phyloP scores from a whole-genome alignment of 1,284 basidiomycete genomes.

The Schizophyllum commune region DNA sequence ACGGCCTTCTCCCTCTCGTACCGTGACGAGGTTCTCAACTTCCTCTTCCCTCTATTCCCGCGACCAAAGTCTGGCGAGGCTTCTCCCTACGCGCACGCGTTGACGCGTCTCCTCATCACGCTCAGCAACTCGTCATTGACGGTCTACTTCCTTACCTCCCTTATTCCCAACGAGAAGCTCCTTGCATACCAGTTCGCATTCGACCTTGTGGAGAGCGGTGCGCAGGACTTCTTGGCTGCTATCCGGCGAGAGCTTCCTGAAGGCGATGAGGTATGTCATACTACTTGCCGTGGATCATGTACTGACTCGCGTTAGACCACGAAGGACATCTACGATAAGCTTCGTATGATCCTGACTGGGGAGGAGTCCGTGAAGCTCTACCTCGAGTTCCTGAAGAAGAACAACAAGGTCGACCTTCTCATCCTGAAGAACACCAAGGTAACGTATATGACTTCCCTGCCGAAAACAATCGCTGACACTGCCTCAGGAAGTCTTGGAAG shows the following conservation, averaged over 20 bases:
- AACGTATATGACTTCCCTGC: conserved; percentile 5
- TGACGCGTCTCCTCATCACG: conserved; percentile 86
- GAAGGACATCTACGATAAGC: conserved; percentile 57
- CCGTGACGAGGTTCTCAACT: conserved; percentile 78
- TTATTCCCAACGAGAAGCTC: conserved; percentile 65
- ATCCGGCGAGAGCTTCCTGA: conserved; percentile 59
- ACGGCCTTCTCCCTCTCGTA: conserved; percentile 76
- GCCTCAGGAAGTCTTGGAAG: conserved; percentile 80
- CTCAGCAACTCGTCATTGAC: conserved; percentile 74
- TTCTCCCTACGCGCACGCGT: conserved; percentile 64
- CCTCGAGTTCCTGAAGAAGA: conserved; percentile 88
- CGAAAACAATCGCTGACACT: neutral
- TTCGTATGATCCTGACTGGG: conserved; percentile 79
- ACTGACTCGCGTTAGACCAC: conserved; percentile 35
- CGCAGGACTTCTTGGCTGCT: conserved; percentile 83
- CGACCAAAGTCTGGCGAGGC: conserved; percentile 58
- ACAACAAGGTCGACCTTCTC: conserved; percentile 86
- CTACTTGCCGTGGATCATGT: conserved; percentile 2
- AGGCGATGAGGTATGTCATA: conserved; percentile 47
- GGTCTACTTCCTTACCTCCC: conserved; percentile 59
- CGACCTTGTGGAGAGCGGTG: conserved; percentile 87
- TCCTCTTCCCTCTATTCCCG: conserved; percentile 80
- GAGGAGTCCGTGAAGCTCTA: conserved; percentile 88
- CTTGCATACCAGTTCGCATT: conserved; percentile 92
- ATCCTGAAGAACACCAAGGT: conserved; percentile 92